phyloP scores from a whole-genome alignment of 164 flowering plant species.

The Liquidambar formosana region DNA sequence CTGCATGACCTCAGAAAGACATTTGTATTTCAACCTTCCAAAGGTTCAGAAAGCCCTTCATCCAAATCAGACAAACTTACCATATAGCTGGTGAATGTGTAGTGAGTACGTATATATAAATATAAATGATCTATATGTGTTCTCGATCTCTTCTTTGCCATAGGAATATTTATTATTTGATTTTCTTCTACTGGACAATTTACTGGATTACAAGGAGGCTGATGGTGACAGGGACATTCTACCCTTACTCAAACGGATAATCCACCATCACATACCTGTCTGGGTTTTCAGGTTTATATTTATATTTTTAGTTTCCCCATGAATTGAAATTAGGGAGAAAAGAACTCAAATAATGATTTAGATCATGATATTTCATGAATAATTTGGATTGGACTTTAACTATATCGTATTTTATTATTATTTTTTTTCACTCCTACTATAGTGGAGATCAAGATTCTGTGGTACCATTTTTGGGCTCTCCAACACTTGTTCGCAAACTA shows the following conservation, averaged over 20 bases:
- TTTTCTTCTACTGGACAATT: constrained; percentile 43
- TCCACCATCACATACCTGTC: constrained; percentile 56
- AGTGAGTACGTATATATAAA: constrained; percentile 41
- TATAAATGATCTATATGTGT: too few relatives aligned
- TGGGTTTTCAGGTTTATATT: constrained; percentile 85
- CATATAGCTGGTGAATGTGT: constrained; percentile 89
- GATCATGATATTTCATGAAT: too few relatives aligned
- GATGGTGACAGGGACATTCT: constrained; percentile 77
- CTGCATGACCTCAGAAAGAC: constrained; percentile 78
- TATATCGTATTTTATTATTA: too few relatives aligned
- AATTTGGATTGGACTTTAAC: too few relatives aligned
- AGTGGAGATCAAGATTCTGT: constrained; percentile 99
- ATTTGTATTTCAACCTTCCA: constrained; percentile 85
- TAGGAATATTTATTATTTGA: too few relatives aligned
- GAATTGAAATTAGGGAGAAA: too few relatives aligned
- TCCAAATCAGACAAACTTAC: constrained; percentile 80
- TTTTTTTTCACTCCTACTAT: too few relatives aligned
- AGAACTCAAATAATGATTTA: too few relatives aligned
- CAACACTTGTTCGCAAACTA: constrained; percentile 82
- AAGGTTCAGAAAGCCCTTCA: constrained; percentile 92
- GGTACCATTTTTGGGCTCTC: constrained; percentile 79
- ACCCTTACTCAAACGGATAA: constrained; percentile 70
- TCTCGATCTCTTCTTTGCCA: too few relatives aligned
- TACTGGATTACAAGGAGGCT: constrained; percentile 54
- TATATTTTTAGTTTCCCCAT: too few relatives aligned